A percentile compares a stretch with the other conserved stretches of the same genome.
phyloP scores from a whole-genome alignment of 441 rosid species.

The Erodium moschatum region DNA sequence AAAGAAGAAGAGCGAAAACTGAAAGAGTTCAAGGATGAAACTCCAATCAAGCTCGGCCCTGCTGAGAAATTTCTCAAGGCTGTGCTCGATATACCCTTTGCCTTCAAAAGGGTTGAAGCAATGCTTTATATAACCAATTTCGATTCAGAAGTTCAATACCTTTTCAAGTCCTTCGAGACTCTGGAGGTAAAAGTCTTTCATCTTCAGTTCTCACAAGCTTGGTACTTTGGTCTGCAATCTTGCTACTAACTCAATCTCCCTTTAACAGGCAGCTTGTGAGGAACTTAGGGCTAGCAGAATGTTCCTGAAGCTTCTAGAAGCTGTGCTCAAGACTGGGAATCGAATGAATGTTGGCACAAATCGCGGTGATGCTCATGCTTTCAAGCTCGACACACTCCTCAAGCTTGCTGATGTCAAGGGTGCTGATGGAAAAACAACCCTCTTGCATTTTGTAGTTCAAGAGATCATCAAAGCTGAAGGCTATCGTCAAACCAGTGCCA shows the following conservation, averaged over 20 bases:
- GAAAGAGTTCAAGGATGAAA: constrained; percentile 58
- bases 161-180: constrained; percentile 73
- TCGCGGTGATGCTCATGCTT: constrained; percentile 90
- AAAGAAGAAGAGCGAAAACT: constrained; percentile 79
- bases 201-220: neutral
- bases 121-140: constrained; percentile 92
- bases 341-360: constrained; percentile 94
- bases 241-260: too few relatives aligned
- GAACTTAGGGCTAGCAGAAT: constrained; percentile 78
- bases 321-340: constrained; percentile 86
- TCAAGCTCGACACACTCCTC: constrained; percentile 46
- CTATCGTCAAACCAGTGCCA: constrained; percentile 24
- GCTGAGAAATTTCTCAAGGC: constrained; percentile 87
- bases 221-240: neutral
- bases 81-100: constrained; percentile 78
- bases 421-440: constrained; percentile 88
- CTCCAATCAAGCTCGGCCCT: constrained; percentile 58
- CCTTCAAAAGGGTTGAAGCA: constrained; percentile 88
- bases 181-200: constrained; percentile 48
- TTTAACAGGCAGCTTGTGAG: constrained; percentile 63
- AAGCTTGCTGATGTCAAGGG: constrained; percentile 68
- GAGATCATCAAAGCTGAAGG: constrained; percentile 84
- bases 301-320: constrained; percentile 85
- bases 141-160: constrained; percentile 76
- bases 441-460: constrained; percentile 95